phyloP scores from a whole-genome alignment of 768 basidiomycete species.

The Tephrocybe sp. region DNA sequence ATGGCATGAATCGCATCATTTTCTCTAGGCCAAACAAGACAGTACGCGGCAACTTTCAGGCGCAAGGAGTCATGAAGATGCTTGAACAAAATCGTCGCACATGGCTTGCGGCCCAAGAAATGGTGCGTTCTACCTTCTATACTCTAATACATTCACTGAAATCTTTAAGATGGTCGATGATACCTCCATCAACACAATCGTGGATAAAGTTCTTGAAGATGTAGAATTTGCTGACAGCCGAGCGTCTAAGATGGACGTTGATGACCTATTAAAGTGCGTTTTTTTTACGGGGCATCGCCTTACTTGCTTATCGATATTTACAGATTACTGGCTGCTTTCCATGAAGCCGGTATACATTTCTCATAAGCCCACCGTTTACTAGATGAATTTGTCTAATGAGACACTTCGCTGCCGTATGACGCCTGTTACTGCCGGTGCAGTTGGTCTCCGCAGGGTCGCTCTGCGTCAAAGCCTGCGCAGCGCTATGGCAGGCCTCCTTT shows the following conservation, averaged over 20 bases:
- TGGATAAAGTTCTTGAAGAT: conserved; percentile 73
- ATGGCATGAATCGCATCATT: conserved; percentile 88
- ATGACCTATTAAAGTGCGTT: conserved; percentile 84
- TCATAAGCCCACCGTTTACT: too few species aligned
- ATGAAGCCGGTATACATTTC: conserved; percentile 74
- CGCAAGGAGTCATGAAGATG: conserved; percentile 94
- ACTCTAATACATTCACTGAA: background rate
- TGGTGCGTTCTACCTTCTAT: conserved; percentile 33
- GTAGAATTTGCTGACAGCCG: conserved; percentile 75
- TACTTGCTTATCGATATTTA: conserved; percentile 3
- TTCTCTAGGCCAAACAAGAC: conserved; percentile 92
- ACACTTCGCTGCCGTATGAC: background rate
- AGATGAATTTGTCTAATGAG: background rate
- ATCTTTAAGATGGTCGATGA: conserved; percentile 56
- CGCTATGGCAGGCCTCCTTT: background rate
- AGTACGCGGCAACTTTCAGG: conserved; percentile 85
- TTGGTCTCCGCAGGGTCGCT: background rate
- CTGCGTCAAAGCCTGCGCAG: conserved; percentile 1
- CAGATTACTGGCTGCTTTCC: conserved; percentile 73
- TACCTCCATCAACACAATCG: conserved; percentile 63
- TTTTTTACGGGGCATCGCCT: background rate
- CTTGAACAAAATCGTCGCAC: conserved; percentile 91
- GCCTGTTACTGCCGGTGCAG: background rate
- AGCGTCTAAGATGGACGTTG: conserved; percentile 91
- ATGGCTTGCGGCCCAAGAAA: conserved; percentile 81